Percentiles rank a stretch among this genome's conserved stretches.
These are phyloP conservation scores for Fusarium temperatum DNA, from an alignment of 2,329 filamentous ascomycete genomes.

Conservation along the genomic window DNA sequence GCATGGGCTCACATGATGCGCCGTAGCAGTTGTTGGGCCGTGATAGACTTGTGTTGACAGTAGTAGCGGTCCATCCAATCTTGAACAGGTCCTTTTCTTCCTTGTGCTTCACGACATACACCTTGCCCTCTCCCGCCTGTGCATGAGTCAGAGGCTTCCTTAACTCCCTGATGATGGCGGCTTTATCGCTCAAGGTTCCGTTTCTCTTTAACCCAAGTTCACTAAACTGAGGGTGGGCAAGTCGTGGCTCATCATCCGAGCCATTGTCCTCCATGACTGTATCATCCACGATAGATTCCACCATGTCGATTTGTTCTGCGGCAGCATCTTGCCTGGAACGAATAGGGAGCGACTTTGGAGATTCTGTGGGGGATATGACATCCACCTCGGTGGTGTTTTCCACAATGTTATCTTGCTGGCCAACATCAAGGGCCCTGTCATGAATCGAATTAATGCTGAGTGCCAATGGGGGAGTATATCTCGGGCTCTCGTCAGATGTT, in stretches of 20 bases:
- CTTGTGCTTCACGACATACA: slow-evolving; percentile 18
- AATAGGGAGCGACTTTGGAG: background rate
- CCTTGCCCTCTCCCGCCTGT: background rate
- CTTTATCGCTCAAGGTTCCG: background rate
- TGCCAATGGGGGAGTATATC: background rate
- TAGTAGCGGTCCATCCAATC: slow-evolving; percentile 10
- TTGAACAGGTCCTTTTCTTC: slow-evolving; percentile 1
- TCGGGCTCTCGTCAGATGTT: background rate
- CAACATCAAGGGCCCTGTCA: too few relatives aligned
- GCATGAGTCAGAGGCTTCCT: background rate
- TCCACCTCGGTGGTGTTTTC: background rate
- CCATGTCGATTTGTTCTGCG: background rate
- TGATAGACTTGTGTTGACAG: background rate
- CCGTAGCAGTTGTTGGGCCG: slow-evolving; percentile 16
- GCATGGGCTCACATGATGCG: background rate
- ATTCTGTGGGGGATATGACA: background rate
- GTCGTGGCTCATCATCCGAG: background rate
- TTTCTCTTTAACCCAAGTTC: background rate
- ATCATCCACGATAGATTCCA: background rate
- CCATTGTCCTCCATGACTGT: background rate
- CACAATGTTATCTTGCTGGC: background rate
- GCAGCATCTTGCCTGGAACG: background rate
- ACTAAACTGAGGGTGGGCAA: background rate
- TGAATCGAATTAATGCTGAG: background rate
- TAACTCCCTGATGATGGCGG: slow-evolving; percentile 1